A percentile compares a stretch with the other conserved stretches of the same genome.
Evolutionary conservation across 352 stramenopile genomes (phyloP).

Genomic region (Elongisporangium undulatum): DNA sequence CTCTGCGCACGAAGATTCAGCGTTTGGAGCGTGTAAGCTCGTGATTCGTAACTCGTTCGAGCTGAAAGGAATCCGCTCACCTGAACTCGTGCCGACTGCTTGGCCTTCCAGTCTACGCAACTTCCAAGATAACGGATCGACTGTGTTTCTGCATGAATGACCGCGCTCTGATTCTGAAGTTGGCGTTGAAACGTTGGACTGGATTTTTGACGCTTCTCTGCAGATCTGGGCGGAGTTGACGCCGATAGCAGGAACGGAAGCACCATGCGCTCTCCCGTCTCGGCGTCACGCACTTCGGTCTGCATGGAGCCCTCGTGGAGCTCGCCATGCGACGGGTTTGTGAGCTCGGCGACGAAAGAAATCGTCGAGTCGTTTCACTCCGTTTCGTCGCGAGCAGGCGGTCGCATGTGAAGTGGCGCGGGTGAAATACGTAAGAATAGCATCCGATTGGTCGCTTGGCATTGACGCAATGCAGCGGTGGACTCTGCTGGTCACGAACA

Average conservation of each 20-base stretch:
- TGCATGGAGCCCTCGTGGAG: background rate
- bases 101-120: slow-evolving; percentile 41
- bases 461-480: background rate
- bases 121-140: slow-evolving; percentile 44
- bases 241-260: slow-evolving; percentile 12
- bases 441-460: background rate
- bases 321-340: background rate
- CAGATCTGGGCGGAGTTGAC: background rate
- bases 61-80: slow-evolving; percentile 11
- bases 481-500: background rate
- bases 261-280: slow-evolving; percentile 56
- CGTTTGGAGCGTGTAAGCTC: background rate
- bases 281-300: slow-evolving; percentile 41
- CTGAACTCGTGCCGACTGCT: slow-evolving; percentile 42
- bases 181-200: background rate
- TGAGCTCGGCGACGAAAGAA: background rate
- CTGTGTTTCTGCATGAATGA: slow-evolving; percentile 48
- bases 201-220: background rate
- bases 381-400: background rate
- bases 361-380: background rate
- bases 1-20: slow-evolving; percentile 22
- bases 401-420: background rate
- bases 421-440: background rate
- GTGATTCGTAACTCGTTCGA: background rate
- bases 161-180: slow-evolving; percentile 2